These are phyloP conservation scores for Cunninghamia lanceolata DNA, from an alignment of 75 land plant species.

Conservation along the genomic window DNA sequence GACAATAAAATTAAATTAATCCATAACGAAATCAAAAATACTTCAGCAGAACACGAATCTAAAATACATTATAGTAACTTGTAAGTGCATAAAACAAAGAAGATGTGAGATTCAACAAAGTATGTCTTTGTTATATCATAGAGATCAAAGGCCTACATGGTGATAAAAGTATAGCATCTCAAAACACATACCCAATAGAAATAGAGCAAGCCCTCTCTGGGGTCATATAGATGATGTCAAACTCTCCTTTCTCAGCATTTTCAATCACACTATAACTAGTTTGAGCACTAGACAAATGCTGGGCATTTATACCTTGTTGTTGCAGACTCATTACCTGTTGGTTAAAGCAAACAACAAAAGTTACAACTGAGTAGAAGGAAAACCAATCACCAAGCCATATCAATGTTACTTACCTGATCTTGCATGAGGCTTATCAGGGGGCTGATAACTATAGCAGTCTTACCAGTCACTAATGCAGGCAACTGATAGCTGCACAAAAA, in stretches of 20 bases:
- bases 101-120: background rate
- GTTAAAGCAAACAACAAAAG: background rate
- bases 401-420: slow-evolving; percentile 59
- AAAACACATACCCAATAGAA: slow-evolving; percentile 34
- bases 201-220: slow-evolving; percentile 72
- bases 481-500: slow-evolving; percentile 64
- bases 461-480: slow-evolving; percentile 61
- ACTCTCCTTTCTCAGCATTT: slow-evolving; percentile 58
- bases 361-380: background rate
- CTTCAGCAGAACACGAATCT: background rate
- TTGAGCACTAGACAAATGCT: slow-evolving; percentile 68
- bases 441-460: slow-evolving; percentile 76
- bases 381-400: background rate
- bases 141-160: background rate
- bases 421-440: slow-evolving; percentile 88
- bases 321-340: slow-evolving; percentile 76
- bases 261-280: slow-evolving; percentile 25
- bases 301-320: slow-evolving; percentile 69
- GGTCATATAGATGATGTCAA: slow-evolving; percentile 68
- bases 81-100: background rate
- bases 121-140: background rate
- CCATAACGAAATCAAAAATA: background rate
- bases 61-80: background rate
- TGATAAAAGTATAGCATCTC: background rate
- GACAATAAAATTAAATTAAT: background rate